Evolutionary conservation across 345 rosid genomes (phyloP), one percentile per base, ranked within the genome.

Genomic region (Boechera stricta): DNA sequence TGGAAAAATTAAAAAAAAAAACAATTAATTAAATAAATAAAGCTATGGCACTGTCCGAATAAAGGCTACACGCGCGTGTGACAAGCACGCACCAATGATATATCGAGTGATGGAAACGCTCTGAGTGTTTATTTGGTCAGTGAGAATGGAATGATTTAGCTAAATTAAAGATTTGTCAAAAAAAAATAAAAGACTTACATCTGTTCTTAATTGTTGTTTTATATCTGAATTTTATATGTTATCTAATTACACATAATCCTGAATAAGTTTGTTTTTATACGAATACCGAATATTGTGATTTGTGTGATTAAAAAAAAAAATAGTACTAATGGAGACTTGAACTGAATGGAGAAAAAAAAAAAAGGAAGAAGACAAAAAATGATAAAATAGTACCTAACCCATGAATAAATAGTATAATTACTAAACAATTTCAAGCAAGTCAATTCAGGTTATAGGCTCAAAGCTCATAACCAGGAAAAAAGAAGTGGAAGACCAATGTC

Each of bases 401-500:
- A 55, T 71, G 38, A 55, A 35, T 47, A 31, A 5, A 69, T 31
- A 59, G 1, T 59, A 13, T 45, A 24, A 63, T 44, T 36, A 77
- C 4, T 6, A 56, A 63, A 29, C 8, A 62, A 16, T 3, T 21
- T 6, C 2, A 49, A 32, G 15, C 42, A 47, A 71, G 61, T 36
- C 45, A 16, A 64, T 45, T 57, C 21, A 38, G 81, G 77, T 72
- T 78, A 73, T 73, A 73, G 31, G 82, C 75, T 79, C 82, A 79
- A 79, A 67, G 65, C 78, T 73, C 31, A 79, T 52, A 73, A 73
- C 39, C 74, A 53, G 78, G 78, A 79, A 73, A 77, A 69, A 73
- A 13, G 52, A 57, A 44, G 74, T 67, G 64, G 64, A 61, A 73
- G 21, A 67, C 54, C 60, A 62, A 61, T 68, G 82, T 73, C 78